phyloP scores from a whole-genome alignment of 345 rosid species.

The Draba incana region DNA sequence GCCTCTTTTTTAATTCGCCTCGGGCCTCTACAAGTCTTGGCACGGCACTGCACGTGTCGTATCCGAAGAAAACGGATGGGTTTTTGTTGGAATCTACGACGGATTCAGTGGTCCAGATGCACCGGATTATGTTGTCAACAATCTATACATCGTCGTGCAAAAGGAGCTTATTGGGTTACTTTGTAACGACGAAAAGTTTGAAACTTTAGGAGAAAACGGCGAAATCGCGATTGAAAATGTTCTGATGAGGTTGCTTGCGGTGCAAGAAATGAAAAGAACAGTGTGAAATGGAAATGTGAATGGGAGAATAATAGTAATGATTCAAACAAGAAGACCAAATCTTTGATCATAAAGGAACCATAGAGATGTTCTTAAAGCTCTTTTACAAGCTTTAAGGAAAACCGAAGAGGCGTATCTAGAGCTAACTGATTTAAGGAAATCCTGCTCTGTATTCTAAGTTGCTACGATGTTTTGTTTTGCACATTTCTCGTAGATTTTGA shows the following conservation, averaged over 20 bases:
- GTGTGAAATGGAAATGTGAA: constrained; percentile 43
- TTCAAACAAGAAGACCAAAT: not conserved
- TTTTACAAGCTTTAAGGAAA: constrained; percentile 64
- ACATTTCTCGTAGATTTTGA: too few species aligned
- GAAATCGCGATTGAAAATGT: constrained; percentile 11
- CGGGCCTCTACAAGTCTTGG: too few species aligned
- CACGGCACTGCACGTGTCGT: too few species aligned
- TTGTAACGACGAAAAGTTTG: constrained; percentile 49
- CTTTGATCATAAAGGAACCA: constrained; percentile 47
- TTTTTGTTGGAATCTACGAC: constrained; percentile 91
- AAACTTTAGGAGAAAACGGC: constrained; percentile 17
- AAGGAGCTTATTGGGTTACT: constrained; percentile 70
- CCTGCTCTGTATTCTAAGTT: too few species aligned
- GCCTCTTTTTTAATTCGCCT: too few species aligned
- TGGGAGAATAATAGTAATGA: constrained; percentile 27
- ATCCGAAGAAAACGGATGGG: constrained; percentile 86
- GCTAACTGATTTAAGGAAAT: constrained; percentile 65
- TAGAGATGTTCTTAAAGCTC: constrained; percentile 66
- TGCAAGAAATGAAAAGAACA: constrained; percentile 49
- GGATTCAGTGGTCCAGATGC: constrained; percentile 97
- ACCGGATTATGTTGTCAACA: constrained; percentile 72
- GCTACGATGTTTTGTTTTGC: too few species aligned
- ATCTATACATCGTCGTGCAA: constrained; percentile 70
- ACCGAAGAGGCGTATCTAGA: constrained; percentile 79
- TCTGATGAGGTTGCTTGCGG: constrained; percentile 17